A percentile compares a stretch with the other conserved stretches of the same genome.
phyloP scores from a whole-genome alignment of 768 basidiomycete genomes.

The Mycena capillaripes region DNA sequence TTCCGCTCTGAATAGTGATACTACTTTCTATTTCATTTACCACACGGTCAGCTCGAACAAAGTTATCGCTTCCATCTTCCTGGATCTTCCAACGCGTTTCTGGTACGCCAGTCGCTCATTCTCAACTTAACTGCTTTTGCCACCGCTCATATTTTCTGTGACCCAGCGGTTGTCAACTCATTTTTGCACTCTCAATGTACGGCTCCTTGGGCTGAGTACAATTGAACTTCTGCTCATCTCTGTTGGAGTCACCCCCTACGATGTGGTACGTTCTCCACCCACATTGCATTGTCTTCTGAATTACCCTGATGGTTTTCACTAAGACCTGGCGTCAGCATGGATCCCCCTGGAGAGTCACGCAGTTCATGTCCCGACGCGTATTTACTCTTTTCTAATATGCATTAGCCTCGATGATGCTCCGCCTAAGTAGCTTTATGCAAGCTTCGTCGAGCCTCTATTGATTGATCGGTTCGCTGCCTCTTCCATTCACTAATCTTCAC shows the following conservation, averaged over 20 bases:
- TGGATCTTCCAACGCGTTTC: neutral
- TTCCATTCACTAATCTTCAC: too few relatives aligned
- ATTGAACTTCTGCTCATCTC: neutral
- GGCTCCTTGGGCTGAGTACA: neutral
- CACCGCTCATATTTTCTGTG: neutral
- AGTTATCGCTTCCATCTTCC: neutral
- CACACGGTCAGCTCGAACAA: neutral
- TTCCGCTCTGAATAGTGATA: neutral
- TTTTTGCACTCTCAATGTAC: neutral
- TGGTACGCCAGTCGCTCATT: neutral
- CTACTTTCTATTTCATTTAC: too few relatives aligned
- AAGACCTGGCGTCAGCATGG: neutral
- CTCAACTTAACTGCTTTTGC: neutral
- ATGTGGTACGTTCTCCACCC: neutral
- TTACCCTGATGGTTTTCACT: neutral
- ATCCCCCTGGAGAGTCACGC: neutral
- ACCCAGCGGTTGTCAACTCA: neutral
- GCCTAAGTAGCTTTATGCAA: neutral
- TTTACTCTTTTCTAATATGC: neutral
- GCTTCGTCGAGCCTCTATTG: too few relatives aligned
- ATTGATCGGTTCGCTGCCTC: too few relatives aligned
- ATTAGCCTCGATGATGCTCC: neutral
- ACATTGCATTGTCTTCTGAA: neutral
- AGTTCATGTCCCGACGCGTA: neutral
- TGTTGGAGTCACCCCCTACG: neutral